phyloP scores from a whole-genome alignment of 1,139 yeast species.

The Yamadazyma siamensis region DNA sequence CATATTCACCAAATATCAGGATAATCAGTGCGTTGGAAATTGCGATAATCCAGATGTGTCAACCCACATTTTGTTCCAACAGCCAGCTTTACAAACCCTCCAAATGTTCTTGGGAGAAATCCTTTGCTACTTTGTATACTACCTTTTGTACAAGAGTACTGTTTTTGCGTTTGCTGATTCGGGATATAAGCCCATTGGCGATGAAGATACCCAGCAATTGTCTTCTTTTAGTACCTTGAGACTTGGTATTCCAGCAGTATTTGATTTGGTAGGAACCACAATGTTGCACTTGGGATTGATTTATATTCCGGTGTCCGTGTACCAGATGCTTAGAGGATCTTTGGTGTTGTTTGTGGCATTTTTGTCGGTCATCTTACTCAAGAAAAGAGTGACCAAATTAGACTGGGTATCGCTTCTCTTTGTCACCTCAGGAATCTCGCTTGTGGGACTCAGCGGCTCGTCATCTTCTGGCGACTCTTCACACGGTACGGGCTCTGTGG shows the following conservation, averaged over 20 bases:
- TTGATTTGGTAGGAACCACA: conserved; percentile 74
- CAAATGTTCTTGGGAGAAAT: conserved; percentile 82
- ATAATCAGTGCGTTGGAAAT: conserved; percentile 65
- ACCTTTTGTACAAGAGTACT: conserved; percentile 20
- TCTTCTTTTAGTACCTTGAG: conserved; percentile 23
- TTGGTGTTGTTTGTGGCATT: conserved; percentile 74
- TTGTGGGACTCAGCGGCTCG: conserved; percentile 73
- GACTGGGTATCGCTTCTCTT: conserved; percentile 67
- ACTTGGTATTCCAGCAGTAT: conserved; percentile 60
- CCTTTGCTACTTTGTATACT: conserved; percentile 47
- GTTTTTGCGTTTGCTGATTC: conserved; percentile 9
- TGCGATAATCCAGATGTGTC: conserved; percentile 45
- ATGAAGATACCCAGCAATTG: conserved; percentile 9
- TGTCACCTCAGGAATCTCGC: conserved; percentile 64
- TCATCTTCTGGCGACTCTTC: conserved; percentile 10
- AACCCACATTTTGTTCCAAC: conserved; percentile 54
- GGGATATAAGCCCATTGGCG: conserved; percentile 19
- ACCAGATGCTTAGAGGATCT: conserved; percentile 83
- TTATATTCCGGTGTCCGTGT: conserved; percentile 76
- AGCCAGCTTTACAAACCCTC: conserved; percentile 75
- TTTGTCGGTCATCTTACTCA: conserved; percentile 62
- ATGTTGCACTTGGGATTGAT: conserved; percentile 72
- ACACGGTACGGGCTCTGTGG: conserved; percentile 21
- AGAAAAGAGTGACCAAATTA: conserved; percentile 50
- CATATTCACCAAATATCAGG: conserved; percentile 72